Base-by-base conservation (phyloP, 2,329 filamentous ascomycete species). In the Fusarium bactridioides region DNA sequence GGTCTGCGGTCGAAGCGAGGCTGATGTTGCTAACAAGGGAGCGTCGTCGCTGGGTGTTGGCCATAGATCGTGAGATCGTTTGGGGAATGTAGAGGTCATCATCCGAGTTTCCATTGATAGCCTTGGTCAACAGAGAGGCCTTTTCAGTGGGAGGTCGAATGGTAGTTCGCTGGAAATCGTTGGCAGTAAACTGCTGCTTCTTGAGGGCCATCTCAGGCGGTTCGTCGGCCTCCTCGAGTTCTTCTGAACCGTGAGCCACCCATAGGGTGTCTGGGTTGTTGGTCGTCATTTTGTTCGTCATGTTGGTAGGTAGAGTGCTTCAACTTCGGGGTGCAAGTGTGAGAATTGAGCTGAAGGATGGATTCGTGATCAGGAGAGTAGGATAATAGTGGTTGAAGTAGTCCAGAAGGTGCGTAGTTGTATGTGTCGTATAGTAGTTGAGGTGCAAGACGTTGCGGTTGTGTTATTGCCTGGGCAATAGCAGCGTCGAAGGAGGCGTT, bases 71-170 rank as follows among this genome's bases (percentile, higher is more conserved):
- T 38, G 66, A 56, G n/a, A 73, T 67, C 33, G 83, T 80, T 38
- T 80, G 80, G 48, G 78, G 75, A 50, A 81, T 83, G 73, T 83
- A 65, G 10, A 78, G 69, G 37, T 88, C 87, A 74, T 91, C 84
- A 80, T 92, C 90, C 3, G 90, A 89, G 55, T 88, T 87, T 77
- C 87, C 89, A 81, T 91, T 90, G 61, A 98, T 89, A 40, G 95
- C 95, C 79, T 91, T 92, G 29, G 96, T 98, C 77, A 99, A 86
- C 43, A 99, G 88, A 19, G 96, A 98, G 77, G 94, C 89, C 75
- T 93, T 90, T 61, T 88, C 86, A 37, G 80, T 84, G 38, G 86
- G 82, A 43, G 84, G 83, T 77, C 84, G 84, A 61, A 87, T 83
- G 54, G 79, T 79, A 57, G 82, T 86, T 81, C 84, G 85, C 77